Conservation (phyloP, 2,329 filamentous ascomycete species). For the Metarhizium humberi region DNA sequence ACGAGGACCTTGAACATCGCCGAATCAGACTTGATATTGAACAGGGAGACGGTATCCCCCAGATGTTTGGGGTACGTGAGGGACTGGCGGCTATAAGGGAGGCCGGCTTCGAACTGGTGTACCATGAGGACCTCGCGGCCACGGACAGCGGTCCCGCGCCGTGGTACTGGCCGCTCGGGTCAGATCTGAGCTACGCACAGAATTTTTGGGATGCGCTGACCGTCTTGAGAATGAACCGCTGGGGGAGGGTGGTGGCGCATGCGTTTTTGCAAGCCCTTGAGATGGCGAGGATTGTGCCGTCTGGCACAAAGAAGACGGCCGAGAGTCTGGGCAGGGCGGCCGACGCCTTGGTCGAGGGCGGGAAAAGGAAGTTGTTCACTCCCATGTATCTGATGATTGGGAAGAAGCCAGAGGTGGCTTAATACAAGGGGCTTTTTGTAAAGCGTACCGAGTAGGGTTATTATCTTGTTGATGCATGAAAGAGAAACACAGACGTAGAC, state of each 20-base stretch:
- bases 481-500: too few species aligned
- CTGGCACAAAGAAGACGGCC: constrained; percentile 78
- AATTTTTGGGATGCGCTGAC: constrained; percentile 27
- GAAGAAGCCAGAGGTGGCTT: constrained; percentile 52
- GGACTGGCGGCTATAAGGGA: too few species aligned
- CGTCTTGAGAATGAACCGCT: constrained; percentile 74
- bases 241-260: constrained; percentile 63
- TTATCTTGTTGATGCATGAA: too few species aligned
- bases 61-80: constrained; percentile 69
- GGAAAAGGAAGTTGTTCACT: constrained; percentile 74
- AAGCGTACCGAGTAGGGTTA: too few species aligned
- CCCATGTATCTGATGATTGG: constrained; percentile 94
- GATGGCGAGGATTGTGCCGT: constrained; percentile 58
- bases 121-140: too few species aligned
- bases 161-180: too few species aligned
- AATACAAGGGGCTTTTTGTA: background rate
- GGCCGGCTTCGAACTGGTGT: too few species aligned
- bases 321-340: constrained; percentile 69
- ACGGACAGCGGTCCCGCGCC: too few species aligned
- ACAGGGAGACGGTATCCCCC: constrained; percentile 85
- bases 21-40: constrained; percentile 85
- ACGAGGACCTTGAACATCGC: constrained; percentile 71
- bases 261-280: constrained; percentile 66
- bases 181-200: too few species aligned
- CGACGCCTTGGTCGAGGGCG: constrained; percentile 75